A percentile compares a stretch with the other conserved stretches of the same genome.
phyloP scores from a whole-genome alignment of 73 alveolate genomes.

The Uronychia binucleata region DNA sequence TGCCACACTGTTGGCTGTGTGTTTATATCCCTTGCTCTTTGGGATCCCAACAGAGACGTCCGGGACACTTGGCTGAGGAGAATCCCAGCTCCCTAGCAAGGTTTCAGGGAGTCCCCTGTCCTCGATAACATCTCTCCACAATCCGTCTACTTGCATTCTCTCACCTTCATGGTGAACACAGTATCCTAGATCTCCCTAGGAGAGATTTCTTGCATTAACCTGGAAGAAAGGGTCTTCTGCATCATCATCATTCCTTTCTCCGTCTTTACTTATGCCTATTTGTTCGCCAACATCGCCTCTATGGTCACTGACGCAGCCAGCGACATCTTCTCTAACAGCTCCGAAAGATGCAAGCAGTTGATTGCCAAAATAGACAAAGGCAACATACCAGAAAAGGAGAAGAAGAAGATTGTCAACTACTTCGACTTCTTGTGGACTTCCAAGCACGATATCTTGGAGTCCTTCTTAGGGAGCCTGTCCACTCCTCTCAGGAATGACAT shows the following conservation, averaged over 20 bases:
- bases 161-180: conserved; percentile 29
- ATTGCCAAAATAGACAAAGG: conserved; percentile 4
- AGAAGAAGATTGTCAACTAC: neutral
- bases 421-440: neutral
- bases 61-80: conserved; percentile 37
- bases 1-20: conserved; percentile 38
- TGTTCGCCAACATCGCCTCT: conserved; percentile 52
- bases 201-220: conserved; percentile 32
- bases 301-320: conserved; percentile 35
- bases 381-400: neutral
- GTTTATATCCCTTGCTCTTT: conserved; percentile 9
- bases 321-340: neutral
- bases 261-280: conserved; percentile 35
- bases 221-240: conserved; percentile 42
- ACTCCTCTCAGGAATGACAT: neutral
- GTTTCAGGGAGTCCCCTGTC: conserved; percentile 4
- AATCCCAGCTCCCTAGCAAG: conserved; percentile 39
- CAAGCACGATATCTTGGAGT: neutral
- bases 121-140: neutral
- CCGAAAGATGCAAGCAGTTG: conserved; percentile 5
- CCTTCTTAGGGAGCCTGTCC: neutral
- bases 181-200: conserved; percentile 57
- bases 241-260: conserved; percentile 12
- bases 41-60: conserved; percentile 9
- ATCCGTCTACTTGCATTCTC: conserved; percentile 38